A percentile compares a stretch with the other conserved stretches of the same genome.
Evolutionary conservation across 176 grass and related monocot genomes (phyloP).

Genomic region (Guadua angustifolia): DNA sequence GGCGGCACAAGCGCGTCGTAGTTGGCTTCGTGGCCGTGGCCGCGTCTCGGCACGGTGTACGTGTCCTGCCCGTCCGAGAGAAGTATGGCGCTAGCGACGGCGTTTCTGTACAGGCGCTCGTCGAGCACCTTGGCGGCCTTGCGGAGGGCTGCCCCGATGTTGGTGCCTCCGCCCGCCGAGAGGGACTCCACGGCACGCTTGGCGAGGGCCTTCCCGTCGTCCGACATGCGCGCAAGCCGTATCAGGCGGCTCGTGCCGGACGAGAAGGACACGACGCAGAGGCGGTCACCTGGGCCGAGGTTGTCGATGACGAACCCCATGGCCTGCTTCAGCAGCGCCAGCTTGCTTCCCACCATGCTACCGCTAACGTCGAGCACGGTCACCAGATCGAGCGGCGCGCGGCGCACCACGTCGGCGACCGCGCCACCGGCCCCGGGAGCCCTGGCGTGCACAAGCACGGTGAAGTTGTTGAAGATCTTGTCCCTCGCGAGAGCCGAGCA

Average conservation of each 20-base stretch:
- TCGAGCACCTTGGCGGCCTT: conserved; percentile 76
- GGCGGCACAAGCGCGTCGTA: conserved; percentile 69
- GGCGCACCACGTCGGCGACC: background rate
- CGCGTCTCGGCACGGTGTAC: conserved; percentile 47
- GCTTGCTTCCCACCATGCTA: conserved; percentile 84
- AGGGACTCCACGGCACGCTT: conserved; percentile 73
- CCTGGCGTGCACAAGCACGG: conserved; percentile 60
- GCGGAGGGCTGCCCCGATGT: conserved; percentile 71
- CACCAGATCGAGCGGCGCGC: conserved; percentile 72
- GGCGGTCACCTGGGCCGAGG: conserved; percentile 66
- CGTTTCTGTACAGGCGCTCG: conserved; percentile 56
- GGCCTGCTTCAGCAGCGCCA: conserved; percentile 75
- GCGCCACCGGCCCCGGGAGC: conserved; percentile 23
- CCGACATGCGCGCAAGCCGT: conserved; percentile 59
- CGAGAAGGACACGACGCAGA: conserved; percentile 80
- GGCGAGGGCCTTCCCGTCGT: conserved; percentile 49
- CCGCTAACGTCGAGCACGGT: conserved; percentile 89
- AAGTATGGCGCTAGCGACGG: conserved; percentile 71
- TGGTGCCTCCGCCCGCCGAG: conserved; percentile 62
- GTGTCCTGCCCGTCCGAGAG: conserved; percentile 91
- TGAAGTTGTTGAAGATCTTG: conserved; percentile 49
- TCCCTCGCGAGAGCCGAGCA: conserved; percentile 50
- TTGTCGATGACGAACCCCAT: conserved; percentile 86
- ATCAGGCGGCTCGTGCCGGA: conserved; percentile 51
- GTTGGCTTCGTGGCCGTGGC: conserved; percentile 3